Evolutionary conservation across 2,329 filamentous ascomycete genomes (phyloP).

Genomic region (Aaosphaeria pasadenensis): DNA sequence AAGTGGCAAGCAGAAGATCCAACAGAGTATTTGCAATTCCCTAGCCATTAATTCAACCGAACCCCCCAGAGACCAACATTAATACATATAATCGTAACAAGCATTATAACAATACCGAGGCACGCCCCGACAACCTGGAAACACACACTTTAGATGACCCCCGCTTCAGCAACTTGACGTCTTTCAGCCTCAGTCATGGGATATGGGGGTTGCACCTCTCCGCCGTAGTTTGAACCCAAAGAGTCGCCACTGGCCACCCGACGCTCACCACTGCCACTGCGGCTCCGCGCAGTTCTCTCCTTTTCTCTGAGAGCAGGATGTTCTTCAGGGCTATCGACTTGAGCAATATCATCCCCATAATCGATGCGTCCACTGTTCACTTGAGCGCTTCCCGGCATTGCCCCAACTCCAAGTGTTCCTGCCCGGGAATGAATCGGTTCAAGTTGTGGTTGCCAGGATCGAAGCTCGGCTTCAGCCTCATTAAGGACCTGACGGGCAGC

Average conservation of each 20-base stretch:
- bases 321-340: conserved; percentile 9
- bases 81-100: conserved; percentile 13
- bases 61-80: conserved; percentile 5
- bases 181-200: conserved; percentile 28
- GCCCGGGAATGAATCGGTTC: conserved; percentile 54
- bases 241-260: conserved; percentile 21
- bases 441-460: conserved; percentile 63
- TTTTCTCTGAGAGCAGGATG: conserved; percentile 17
- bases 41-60: too few species aligned
- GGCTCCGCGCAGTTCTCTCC: conserved; percentile 9
- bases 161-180: conserved; percentile 21
- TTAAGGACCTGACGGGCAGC: conserved; percentile 83
- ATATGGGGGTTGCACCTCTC: conserved; percentile 24
- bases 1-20: too few species aligned
- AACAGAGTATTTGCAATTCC: too few species aligned
- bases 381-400: conserved; percentile 36
- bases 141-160: conserved; percentile 10
- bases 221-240: conserved; percentile 16
- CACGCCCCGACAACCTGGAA: not conserved
- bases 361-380: conserved; percentile 5
- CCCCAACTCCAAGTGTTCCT: conserved; percentile 47
- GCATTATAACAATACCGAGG: conserved; percentile 2
- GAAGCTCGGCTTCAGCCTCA: conserved; percentile 86
- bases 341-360: conserved; percentile 11
- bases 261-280: conserved; percentile 19